Percentiles rank a stretch among this genome's conserved stretches.
These are phyloP conservation scores for Pholiota conissans DNA, from an alignment of 768 basidiomycete genomes.

Conservation along the genomic window DNA sequence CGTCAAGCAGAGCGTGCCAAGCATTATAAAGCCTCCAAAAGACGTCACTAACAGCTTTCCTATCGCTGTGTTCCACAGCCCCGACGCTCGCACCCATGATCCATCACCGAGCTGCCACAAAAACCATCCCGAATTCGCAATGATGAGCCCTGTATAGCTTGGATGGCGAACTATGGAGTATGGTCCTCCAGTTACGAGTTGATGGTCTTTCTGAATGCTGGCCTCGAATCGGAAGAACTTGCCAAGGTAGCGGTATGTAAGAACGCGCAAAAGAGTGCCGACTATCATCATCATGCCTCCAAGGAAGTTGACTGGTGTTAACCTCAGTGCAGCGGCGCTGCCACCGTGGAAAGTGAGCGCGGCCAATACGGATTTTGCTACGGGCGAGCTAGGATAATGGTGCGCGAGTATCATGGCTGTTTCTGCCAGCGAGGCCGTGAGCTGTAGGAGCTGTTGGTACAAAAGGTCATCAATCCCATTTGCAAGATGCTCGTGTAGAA, in stretches of 20 bases:
- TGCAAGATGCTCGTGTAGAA: too few species aligned
- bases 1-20: constrained; percentile 19
- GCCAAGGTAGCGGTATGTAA: constrained; percentile 14
- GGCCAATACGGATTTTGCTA: constrained; percentile 6
- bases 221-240: constrained; percentile 43
- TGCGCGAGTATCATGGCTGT: constrained; percentile 4
- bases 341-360: constrained; percentile 6
- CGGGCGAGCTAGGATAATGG: background rate
- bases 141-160: constrained; percentile 41
- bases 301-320: background rate
- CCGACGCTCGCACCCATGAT: constrained; percentile 46
- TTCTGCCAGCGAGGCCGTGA: background rate
- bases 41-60: constrained; percentile 26
- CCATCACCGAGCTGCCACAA: constrained; percentile 25
- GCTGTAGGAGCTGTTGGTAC: background rate
- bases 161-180: constrained; percentile 45
- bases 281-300: constrained; percentile 10
- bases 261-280: constrained; percentile 10
- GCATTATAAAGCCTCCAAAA: constrained; percentile 23
- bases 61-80: constrained; percentile 27
- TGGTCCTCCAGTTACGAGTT: constrained; percentile 41
- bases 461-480: background rate
- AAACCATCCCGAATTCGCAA: constrained; percentile 30
- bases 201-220: constrained; percentile 42
- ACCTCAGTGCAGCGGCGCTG: constrained; percentile 3